These are phyloP conservation scores for Scenedesmus sp. DNA, from an alignment of 163 green algal genomes.

Conservation along the genomic window DNA sequence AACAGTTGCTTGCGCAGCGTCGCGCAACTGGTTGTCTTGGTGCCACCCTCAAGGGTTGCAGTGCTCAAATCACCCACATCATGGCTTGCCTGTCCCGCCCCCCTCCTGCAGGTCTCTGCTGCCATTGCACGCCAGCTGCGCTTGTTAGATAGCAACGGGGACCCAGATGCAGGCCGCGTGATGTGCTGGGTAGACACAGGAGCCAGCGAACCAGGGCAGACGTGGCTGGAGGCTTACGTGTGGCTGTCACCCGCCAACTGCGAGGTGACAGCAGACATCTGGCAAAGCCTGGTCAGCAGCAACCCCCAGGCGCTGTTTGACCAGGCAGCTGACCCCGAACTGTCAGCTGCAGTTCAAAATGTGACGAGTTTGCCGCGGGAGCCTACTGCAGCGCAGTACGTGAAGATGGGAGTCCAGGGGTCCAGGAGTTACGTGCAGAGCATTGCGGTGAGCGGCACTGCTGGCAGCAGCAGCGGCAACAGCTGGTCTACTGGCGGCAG, in stretches of 20 bases:
- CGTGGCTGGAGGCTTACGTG: neutral
- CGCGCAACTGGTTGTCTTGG: too few species aligned
- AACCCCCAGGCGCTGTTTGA: neutral
- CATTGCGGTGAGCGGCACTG: neutral
- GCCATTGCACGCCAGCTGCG: slow-evolving; percentile 22
- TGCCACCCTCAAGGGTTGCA: neutral
- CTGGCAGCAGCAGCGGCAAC: neutral
- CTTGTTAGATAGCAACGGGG: neutral
- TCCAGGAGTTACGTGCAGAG: neutral
- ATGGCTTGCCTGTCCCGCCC: too few species aligned
- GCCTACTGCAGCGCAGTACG: neutral
- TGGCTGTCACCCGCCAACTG: slow-evolving; percentile 1
- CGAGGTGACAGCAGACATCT: neutral
- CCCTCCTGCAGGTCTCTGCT: slow-evolving; percentile 5
- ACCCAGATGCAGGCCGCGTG: neutral
- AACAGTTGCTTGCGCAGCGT: too few species aligned
- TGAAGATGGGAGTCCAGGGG: neutral
- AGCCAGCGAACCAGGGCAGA: neutral
- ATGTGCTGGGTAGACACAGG: neutral
- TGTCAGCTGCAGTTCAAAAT: slow-evolving; percentile 18
- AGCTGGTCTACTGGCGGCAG: neutral
- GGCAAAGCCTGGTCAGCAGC: neutral
- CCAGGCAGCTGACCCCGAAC: neutral
- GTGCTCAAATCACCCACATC: neutral
- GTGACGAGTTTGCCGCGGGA: neutral